phyloP scores from a whole-genome alignment of 2,329 filamentous ascomycete genomes.

The Xylaria sp. region DNA sequence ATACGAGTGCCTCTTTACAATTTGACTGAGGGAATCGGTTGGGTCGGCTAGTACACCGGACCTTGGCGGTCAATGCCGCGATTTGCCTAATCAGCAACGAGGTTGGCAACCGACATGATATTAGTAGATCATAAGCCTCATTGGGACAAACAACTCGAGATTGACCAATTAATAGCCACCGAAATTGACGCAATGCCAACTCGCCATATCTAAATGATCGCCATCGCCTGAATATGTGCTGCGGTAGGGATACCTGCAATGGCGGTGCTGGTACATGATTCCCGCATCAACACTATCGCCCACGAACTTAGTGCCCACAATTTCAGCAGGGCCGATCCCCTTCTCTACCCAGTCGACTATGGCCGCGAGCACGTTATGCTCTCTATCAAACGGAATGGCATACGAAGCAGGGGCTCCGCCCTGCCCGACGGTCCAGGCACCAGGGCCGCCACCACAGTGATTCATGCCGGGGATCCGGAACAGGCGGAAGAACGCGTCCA shows the following conservation, averaged over 20 bases:
- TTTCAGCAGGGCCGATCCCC: constrained; percentile 47
- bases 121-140: no score
- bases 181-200: constrained; percentile 39
- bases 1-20: no score
- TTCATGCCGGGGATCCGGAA: constrained; percentile 54
- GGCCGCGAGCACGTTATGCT: constrained; percentile 53
- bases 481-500: constrained; percentile 48
- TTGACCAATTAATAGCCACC: neutral
- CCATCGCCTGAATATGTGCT: constrained; percentile 41
- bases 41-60: no score
- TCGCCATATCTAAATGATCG: constrained; percentile 35
- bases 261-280: constrained; percentile 41
- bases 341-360: constrained; percentile 56
- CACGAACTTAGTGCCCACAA: constrained; percentile 45
- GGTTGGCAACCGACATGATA: no score
- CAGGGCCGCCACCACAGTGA: constrained; percentile 53
- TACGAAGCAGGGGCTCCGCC: constrained; percentile 25
- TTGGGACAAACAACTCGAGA: no score
- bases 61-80: no score
- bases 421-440: constrained; percentile 47
- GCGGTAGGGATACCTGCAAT: constrained; percentile 44
- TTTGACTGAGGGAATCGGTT: no score
- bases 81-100: no score
- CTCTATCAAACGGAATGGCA: constrained; percentile 39
- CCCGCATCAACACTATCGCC: constrained; percentile 34